Conservation (phyloP, 768 basidiomycete genomes). For the Aureoboletus auriporus region DNA sequence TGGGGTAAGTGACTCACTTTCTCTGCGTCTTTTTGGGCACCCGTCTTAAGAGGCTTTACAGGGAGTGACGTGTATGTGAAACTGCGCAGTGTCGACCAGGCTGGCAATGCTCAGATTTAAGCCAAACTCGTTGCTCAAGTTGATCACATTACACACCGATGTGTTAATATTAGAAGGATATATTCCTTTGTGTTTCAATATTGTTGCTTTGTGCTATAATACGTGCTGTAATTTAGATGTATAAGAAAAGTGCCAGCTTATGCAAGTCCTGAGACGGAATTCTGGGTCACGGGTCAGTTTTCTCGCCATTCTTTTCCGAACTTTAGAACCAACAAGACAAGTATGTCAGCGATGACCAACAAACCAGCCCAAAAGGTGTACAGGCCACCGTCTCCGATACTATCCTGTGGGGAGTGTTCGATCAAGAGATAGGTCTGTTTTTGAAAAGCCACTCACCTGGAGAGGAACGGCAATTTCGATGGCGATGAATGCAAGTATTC, state of each 20-base stretch:
- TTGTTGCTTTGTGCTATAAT: not conserved
- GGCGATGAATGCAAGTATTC: conserved; percentile 61
- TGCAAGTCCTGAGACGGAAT: no score
- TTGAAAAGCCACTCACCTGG: conserved; percentile 31
- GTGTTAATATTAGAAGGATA: not conserved
- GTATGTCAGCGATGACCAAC: conserved; percentile 45
- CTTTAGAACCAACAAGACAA: conserved; percentile 55
- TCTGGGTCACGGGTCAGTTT: conserved; percentile 29
- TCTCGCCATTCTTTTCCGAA: conserved; percentile 62
- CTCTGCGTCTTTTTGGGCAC: not conserved
- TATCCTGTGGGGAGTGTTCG: conserved; percentile 9
- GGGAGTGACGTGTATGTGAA: conserved; percentile 55
- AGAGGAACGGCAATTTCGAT: conserved; percentile 78
- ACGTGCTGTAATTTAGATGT: conserved; percentile 2
- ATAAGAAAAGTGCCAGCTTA: not conserved
- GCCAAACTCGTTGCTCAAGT: not conserved
- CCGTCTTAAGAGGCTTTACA: conserved; percentile 9
- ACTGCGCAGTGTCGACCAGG: conserved; percentile 48
- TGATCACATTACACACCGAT: not conserved
- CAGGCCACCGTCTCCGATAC: conserved; percentile 28
- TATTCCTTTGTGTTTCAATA: not conserved
- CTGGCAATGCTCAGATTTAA: conserved; percentile 48
- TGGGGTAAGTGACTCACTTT: conserved; percentile 53
- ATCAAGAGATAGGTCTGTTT: not conserved
- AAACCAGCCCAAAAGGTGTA: conserved; percentile 46